Evolutionary conservation across 1,139 yeast species (phyloP), one percentile per base, ranked within the genome.

Genomic region (Wickerhamomyces sp.): DNA sequence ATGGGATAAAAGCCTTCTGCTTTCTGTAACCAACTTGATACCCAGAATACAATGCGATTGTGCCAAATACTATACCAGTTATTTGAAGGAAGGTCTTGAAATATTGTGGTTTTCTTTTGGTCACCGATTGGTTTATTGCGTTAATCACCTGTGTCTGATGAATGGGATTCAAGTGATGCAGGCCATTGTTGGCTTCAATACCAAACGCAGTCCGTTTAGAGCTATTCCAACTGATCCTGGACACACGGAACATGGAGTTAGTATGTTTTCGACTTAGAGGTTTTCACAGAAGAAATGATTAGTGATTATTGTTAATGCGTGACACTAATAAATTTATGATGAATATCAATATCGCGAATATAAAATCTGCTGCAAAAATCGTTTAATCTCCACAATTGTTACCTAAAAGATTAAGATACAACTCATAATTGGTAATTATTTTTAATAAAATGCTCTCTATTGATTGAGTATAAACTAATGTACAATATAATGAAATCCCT

Each of bases 1-100:
- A 15, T 1, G 57, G 57, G 3, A 47, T 28, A 19, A 45, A 45
- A 3, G 45, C 33, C 17, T 25, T 22, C n/a, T 39, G 39, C 4
- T 42, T 38, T 12, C 35, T 39, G 18, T 39, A 43, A 5, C 26
- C 34, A 2, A 41, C 42, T 15, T 45, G 42, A 28, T 47, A 47
- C 0, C 31, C 19, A 1, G 49, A 35, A 29, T 44, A 45, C 1
- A 33, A 28, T 1, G 39, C 28, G 13, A 47, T 26, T 3, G 47
- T 44, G 1, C 43, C 42, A 3, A 39, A 3, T 8, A 43, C 18
- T 3, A 41, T 31, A 3, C 36, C 38, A 6, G 27, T 3, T 7
- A 43, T 33, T 14, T 38, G 40, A 10, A 43, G 14, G 12, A 38
- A 16, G 4, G 38, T 36, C 18, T 19, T 36, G 26, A 39, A 39